Evolutionary conservation across 257 asterid genomes (phyloP).

Genomic region (Haberlea rhodopensis): DNA sequence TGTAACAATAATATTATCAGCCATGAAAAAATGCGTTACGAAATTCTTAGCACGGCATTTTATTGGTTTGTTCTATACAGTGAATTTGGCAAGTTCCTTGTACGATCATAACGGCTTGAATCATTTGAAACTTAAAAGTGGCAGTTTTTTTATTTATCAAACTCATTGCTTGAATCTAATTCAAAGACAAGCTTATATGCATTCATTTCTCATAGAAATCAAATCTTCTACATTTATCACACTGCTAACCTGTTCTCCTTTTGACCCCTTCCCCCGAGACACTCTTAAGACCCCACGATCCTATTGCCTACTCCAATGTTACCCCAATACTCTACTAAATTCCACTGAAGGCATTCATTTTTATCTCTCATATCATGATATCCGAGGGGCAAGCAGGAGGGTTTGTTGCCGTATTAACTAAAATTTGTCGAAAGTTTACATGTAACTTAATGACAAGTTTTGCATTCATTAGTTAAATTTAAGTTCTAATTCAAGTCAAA

Average conservation of each 20-base stretch:
- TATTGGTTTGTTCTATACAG: no score
- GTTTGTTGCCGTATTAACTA: no score
- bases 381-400: not conserved
- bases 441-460: not conserved
- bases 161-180: not conserved
- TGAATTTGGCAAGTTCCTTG: not conserved
- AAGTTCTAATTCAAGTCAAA: no score
- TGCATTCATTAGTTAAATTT: no score
- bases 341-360: not conserved
- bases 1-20: not conserved
- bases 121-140: not conserved
- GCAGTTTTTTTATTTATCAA: no score
- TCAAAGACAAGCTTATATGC: not conserved
- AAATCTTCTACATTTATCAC: no score
- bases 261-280: not conserved
- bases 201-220: not conserved
- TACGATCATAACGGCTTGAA: not conserved
- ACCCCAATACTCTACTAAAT: not conserved
- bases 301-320: not conserved
- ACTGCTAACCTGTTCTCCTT: not conserved
- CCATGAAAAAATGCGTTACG: conserved; percentile 2
- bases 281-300: not conserved
- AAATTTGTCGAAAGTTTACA: not conserved
- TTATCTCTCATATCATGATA: not conserved
- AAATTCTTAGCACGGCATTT: no score